Percentiles rank a stretch among this genome's conserved stretches.
These are phyloP conservation scores for Pichia nanzhaoensis DNA, from an alignment of 805 yeast genomes.

Conservation along the genomic window DNA sequence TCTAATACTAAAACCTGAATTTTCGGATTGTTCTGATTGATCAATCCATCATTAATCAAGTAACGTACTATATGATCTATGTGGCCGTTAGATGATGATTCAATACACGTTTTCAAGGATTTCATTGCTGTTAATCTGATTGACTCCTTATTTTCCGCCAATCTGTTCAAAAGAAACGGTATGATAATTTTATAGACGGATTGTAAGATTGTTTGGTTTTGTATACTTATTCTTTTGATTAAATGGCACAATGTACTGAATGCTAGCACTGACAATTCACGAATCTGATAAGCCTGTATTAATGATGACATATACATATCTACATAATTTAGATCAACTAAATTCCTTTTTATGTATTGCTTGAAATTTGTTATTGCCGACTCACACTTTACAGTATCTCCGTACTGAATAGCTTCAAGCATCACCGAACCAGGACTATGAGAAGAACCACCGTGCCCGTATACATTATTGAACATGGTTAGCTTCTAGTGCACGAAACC, in stretches of 20 bases:
- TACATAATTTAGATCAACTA: conserved; percentile 44
- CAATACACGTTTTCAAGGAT: conserved; percentile 50
- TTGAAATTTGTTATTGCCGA: conserved; percentile 34
- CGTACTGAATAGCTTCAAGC: conserved; percentile 21
- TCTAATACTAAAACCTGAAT: conserved; percentile 39
- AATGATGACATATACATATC: conserved; percentile 46
- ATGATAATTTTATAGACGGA: conserved; percentile 38
- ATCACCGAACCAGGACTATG: conserved; percentile 18
- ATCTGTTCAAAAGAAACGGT: conserved; percentile 44
- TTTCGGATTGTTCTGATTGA: conserved; percentile 37
- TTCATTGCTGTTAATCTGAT: conserved; percentile 40
- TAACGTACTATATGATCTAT: conserved; percentile 27
- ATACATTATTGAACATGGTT: no score
- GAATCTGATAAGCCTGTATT: conserved; percentile 36
- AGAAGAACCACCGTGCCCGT: no score
- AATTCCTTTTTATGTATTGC: conserved; percentile 48
- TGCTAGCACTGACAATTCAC: conserved; percentile 36
- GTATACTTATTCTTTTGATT: conserved; percentile 52
- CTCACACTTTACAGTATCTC: conserved; percentile 17
- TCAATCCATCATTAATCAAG: conserved; percentile 37
- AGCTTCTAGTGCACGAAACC: neutral
- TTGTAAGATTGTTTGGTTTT: conserved; percentile 40
- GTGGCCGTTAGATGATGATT: conserved; percentile 35
- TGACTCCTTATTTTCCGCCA: conserved; percentile 36
- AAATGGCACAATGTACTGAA: conserved; percentile 51